Evolutionary conservation across 2,329 filamentous ascomycete genomes (phyloP).

Genomic region (Botrytis deweyae): DNA sequence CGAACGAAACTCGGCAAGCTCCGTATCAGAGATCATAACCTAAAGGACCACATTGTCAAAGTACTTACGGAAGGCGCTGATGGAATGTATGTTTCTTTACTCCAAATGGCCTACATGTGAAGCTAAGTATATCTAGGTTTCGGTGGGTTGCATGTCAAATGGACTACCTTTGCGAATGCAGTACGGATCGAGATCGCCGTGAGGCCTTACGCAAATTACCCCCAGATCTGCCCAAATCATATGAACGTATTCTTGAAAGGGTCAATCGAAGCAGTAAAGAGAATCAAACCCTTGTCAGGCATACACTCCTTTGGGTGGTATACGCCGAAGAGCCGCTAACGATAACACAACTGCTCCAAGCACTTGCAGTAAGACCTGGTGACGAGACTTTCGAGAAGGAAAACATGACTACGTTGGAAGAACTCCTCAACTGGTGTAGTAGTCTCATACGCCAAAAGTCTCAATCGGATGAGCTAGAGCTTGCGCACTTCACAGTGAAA

Average conservation of each 20-base stretch:
- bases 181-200: slow-evolving; percentile 31
- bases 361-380: slow-evolving; percentile 23
- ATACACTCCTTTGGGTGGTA: slow-evolving; percentile 29
- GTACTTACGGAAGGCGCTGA: slow-evolving; percentile 24
- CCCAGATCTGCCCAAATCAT: slow-evolving; percentile 32
- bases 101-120: slow-evolving; percentile 4
- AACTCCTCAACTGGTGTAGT: slow-evolving; percentile 31
- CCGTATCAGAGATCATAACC: slow-evolving; percentile 15
- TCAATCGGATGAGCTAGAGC: slow-evolving; percentile 23
- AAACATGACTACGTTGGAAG: slow-evolving; percentile 27
- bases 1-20: slow-evolving; percentile 20
- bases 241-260: slow-evolving; percentile 36
- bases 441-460: slow-evolving; percentile 30
- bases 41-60: slow-evolving; percentile 26
- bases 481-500: slow-evolving; percentile 36
- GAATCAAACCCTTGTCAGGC: slow-evolving; percentile 30
- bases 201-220: slow-evolving; percentile 27
- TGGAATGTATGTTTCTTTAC: slow-evolving; percentile 25
- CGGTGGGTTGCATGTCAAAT: slow-evolving; percentile 29
- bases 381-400: slow-evolving; percentile 25
- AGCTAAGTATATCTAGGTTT: slow-evolving; percentile 26
- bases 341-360: slow-evolving; percentile 24
- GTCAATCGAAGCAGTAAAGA: slow-evolving; percentile 29
- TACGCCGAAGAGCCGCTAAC: not conserved
- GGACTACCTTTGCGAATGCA: slow-evolving; percentile 26